Evolutionary conservation across 805 yeast genomes (phyloP).

Genomic region (Brettanomyces sp.): DNA sequence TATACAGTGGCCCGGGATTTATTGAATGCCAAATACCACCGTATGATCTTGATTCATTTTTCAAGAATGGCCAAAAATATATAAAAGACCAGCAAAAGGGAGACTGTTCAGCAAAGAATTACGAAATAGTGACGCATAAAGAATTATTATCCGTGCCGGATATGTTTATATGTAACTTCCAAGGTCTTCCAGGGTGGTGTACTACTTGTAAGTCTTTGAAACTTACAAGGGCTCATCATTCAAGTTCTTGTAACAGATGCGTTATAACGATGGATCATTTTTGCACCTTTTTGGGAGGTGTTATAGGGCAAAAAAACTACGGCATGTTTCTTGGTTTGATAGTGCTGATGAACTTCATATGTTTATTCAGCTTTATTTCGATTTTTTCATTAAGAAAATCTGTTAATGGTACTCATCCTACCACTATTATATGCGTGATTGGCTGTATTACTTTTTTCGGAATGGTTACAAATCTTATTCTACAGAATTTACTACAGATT

Average conservation of each 20-base stretch:
- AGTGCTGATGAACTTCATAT: slow-evolving; percentile 26
- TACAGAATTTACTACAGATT: slow-evolving; percentile 35
- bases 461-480: slow-evolving; percentile 31
- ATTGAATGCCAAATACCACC: slow-evolving; percentile 29
- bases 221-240: slow-evolving; percentile 63
- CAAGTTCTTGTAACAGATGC: slow-evolving; percentile 44
- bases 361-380: slow-evolving; percentile 20
- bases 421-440: slow-evolving; percentile 27
- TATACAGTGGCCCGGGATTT: slow-evolving; percentile 51
- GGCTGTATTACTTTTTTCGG: slow-evolving; percentile 35
- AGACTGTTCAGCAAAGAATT: neutral
- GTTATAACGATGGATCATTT: slow-evolving; percentile 76
- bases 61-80: slow-evolving; percentile 10
- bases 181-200: slow-evolving; percentile 77
- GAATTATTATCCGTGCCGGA: slow-evolving; percentile 33
- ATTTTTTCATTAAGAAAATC: slow-evolving; percentile 14
- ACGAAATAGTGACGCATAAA: too few species aligned
- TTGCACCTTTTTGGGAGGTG: slow-evolving; percentile 69
- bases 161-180: slow-evolving; percentile 55
- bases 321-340: slow-evolving; percentile 47
- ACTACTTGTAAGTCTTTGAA: slow-evolving; percentile 56
- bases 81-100: slow-evolving; percentile 3
- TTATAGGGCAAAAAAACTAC: slow-evolving; percentile 63
- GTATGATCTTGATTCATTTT: slow-evolving; percentile 20
- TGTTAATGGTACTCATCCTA: slow-evolving; percentile 12